Evolutionary conservation across 2,329 filamentous ascomycete species (phyloP).

Genomic region (Cordyceps sp.): DNA sequence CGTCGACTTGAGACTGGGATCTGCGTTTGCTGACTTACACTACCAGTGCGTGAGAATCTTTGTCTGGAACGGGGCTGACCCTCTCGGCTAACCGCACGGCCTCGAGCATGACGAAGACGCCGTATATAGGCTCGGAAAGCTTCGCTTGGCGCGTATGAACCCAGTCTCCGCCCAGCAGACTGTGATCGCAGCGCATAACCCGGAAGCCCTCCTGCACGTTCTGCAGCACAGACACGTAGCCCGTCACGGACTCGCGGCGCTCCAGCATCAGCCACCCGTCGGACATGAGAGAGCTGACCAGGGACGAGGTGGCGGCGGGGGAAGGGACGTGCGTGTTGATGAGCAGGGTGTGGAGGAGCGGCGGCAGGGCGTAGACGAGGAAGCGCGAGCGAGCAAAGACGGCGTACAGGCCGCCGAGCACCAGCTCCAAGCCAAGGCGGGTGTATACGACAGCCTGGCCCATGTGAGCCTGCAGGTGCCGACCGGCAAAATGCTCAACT

Average conservation of each 20-base stretch:
- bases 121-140: constrained; percentile 77
- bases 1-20: not conserved
- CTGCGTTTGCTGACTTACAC: constrained; percentile 40
- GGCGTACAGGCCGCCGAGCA: constrained; percentile 48
- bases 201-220: constrained; percentile 55
- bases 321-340: constrained; percentile 61
- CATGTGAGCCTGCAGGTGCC: constrained; percentile 30
- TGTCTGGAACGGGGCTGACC: constrained; percentile 34
- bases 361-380: constrained; percentile 51
- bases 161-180: constrained; percentile 87
- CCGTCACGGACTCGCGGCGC: constrained; percentile 71
- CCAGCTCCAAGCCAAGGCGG: constrained; percentile 53
- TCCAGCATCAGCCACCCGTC: constrained; percentile 64
- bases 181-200: constrained; percentile 85
- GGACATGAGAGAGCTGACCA: constrained; percentile 49
- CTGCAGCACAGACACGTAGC: constrained; percentile 83
- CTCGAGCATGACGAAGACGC: constrained; percentile 91
- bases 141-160: constrained; percentile 33
- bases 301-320: constrained; percentile 35
- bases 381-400: constrained; percentile 52
- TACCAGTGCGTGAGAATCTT: constrained; percentile 63
- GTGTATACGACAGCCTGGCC: constrained; percentile 49
- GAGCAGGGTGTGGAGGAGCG: constrained; percentile 52
- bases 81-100: constrained; percentile 67
- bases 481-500: constrained; percentile 23